Evolutionary conservation across 78 protist genomes (phyloP).

Genomic region (Chrysochromulina parva): DNA sequence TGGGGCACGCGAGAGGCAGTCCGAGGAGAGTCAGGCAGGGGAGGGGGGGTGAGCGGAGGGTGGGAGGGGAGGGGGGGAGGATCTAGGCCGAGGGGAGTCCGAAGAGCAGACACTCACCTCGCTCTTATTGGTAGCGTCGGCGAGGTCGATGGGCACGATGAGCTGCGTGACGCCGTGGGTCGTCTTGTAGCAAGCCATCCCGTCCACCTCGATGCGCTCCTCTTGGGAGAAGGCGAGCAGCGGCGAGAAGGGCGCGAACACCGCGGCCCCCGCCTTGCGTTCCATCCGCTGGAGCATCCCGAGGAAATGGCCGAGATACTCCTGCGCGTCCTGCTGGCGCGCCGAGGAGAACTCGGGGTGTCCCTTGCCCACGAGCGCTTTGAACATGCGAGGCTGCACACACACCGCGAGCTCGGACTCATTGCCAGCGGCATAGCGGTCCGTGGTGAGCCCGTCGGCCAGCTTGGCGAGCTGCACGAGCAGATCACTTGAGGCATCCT

Average conservation of each 20-base stretch:
- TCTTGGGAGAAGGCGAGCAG: neutral
- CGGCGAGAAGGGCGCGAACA: neutral
- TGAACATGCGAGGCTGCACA: conserved; percentile 50
- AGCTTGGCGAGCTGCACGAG: conserved; percentile 36
- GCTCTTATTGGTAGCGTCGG: no score
- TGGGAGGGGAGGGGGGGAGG: neutral
- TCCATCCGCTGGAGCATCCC: neutral
- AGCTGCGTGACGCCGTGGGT: no score
- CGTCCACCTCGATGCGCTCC: neutral
- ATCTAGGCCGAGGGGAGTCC: no score
- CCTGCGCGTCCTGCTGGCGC: conserved; percentile 47
- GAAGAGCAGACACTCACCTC: no score
- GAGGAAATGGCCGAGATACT: neutral
- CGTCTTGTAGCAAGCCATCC: no score
- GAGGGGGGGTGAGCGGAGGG: no score
- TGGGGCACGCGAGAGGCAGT: no score
- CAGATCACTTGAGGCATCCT: neutral
- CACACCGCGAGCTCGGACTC: neutral
- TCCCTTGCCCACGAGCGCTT: conserved; percentile 26
- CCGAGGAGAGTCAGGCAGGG: no score
- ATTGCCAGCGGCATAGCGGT: neutral
- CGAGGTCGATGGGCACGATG: no score
- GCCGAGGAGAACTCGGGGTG: conserved; percentile 48
- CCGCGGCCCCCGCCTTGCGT: neutral
- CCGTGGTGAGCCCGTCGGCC: conserved; percentile 23